Base-by-base conservation (phyloP, 176 grass and related monocot species). In the Bonia amplexicaulis region DNA sequence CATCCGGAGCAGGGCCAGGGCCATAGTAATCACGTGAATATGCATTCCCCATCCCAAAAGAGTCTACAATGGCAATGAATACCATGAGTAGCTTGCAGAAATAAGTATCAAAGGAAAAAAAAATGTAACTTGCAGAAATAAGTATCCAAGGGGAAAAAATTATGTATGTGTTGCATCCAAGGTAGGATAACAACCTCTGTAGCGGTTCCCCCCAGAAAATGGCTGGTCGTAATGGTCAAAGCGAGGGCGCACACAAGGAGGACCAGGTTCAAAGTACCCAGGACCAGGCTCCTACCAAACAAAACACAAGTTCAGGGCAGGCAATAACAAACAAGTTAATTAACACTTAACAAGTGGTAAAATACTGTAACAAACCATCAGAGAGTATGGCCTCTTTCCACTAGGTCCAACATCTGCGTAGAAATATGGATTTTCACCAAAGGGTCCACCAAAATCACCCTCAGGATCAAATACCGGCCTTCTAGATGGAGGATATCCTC, bases 1-100 rank as follows among this genome's bases (percentile, higher is more conserved):
- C 88, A 83, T 83, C 79, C 33, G 14, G 66, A 69, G 12, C 79
- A 69, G 79, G 65, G 20, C 37, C 35, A 71, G 37, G 66, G 35
- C 66, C 66, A 60, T 82, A 90, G 70, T 87, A 74, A 79, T 87
- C 84, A 74, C 46, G 88, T 90, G 84, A 64, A 79, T 87, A 87
- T 20, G 52, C 25, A 27, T 68, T 48, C 54, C 88, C 74, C 74
- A 79, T 83, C 53, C 67, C 88, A 27, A 79, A 58, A 39, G 83
- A 83, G 12, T 85, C 84, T 86, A 57, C 31, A 83, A 46, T 73
- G 11, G 3, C 39, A 81, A 60, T 37, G 47, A 58, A 63, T 40
- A 85, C 25, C 40, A 37, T 75, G 44, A 40, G 19, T 9, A 22
- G 65, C 33, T 61, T 9, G 33, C 48, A 73, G 6, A 49, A 20